Conservation (phyloP, 306 rosid genomes). For the Cucumis melo region DNA sequence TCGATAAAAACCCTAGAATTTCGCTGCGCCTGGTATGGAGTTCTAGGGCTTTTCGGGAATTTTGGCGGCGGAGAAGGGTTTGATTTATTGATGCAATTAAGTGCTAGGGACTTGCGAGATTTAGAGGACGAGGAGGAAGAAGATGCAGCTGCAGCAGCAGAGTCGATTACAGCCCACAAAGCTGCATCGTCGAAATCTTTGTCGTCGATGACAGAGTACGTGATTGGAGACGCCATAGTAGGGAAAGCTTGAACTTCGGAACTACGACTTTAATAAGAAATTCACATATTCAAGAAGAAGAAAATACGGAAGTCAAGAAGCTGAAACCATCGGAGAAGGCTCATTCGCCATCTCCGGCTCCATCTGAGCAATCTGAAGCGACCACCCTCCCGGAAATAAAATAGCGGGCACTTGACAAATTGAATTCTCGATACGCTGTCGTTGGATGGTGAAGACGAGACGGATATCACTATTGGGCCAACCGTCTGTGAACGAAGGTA, state of each 20-base stretch:
- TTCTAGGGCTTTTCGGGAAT: slow-evolving; percentile 12
- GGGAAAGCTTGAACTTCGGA: not conserved
- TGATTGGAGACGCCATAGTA: slow-evolving; percentile 30
- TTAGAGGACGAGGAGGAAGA: slow-evolving; percentile 48
- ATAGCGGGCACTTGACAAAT: not conserved
- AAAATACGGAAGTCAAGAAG: not conserved
- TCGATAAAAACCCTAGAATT: slow-evolving; percentile 17
- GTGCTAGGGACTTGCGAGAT: slow-evolving; percentile 25
- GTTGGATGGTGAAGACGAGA: not conserved
- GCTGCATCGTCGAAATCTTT: slow-evolving; percentile 83
- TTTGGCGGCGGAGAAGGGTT: slow-evolving; percentile 35
- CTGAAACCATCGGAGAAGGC: not conserved
- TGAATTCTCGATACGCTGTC: not conserved
- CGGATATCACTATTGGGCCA: not conserved
- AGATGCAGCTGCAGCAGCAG: slow-evolving; percentile 70
- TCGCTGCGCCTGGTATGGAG: slow-evolving; percentile 8
- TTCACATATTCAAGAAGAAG: not conserved
- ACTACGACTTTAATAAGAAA: not conserved
- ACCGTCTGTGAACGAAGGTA: not conserved
- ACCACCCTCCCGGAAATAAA: not conserved
- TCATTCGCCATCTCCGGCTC: not conserved
- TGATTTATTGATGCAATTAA: slow-evolving; percentile 25
- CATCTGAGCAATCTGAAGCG: not conserved
- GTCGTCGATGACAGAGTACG: slow-evolving; percentile 47
- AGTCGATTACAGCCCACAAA: slow-evolving; percentile 84